Base-by-base conservation (phyloP, 768 basidiomycete species). In the Suillus subaureus region DNA sequence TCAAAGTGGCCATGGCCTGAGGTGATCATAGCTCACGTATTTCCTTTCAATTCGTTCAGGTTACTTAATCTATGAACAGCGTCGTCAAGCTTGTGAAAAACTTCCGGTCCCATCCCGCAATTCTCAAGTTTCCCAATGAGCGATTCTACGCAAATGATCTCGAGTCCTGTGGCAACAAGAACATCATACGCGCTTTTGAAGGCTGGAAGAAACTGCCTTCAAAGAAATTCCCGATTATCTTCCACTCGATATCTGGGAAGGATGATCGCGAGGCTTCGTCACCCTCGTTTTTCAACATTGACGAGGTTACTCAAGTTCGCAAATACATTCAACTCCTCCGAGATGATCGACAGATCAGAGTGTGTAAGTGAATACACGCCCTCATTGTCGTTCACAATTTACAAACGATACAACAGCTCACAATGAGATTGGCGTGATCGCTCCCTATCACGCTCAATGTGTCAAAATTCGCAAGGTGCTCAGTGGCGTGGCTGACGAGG, bases 271-370 rank as follows among this genome's bases (percentile, higher is more conserved):
- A 91, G 70, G 83, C 84, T 3, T 81, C 83, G 0, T 90, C 89
- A 0, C 90, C 89, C 1, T 90, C 88, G 0, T 90, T 89, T 74
- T 91, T 90, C 79, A 91, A 91, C 65, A 82, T 86, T 43, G 82
- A 86, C 35, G 89, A 91, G 68, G 81, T 80, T 0, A 71, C 82
- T 0, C 82, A 84, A 55, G 85, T 90, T 55, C 85, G 83, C 67
- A 68, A 71, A 0, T 90, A 89, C 57, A 71, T 64, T 18, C 21
- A 61, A 9, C 28, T 78, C 73, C 63, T 64, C 69, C 49, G 71
- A 68, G 26, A 71, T 84, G 78, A 85, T 57, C 70, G 76, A 7
- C 72, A 68, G 4, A 75, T 79, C 69, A 72, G 80, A 18, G 84
- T 83, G 12, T 78, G 87, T 85, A 72, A 42, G 83, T 70, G 3